Evolutionary conservation across 2,329 filamentous ascomycete species (phyloP).

Genomic region (Triangularia setosa): DNA sequence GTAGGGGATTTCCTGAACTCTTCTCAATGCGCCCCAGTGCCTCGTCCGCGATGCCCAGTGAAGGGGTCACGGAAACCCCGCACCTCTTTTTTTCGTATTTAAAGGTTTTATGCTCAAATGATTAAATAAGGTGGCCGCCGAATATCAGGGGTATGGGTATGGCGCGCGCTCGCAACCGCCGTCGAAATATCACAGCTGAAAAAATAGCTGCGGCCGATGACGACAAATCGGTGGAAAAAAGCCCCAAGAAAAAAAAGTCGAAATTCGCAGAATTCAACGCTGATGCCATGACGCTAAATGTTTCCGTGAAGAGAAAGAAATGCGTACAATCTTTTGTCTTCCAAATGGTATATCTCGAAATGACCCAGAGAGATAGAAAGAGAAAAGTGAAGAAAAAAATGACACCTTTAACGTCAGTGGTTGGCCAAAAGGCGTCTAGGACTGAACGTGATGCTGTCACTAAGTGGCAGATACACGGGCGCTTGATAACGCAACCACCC

Average conservation of each 20-base stretch:
- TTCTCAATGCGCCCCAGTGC: conserved; percentile 8
- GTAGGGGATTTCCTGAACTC: background rate
- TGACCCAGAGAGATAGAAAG: conserved; percentile 23
- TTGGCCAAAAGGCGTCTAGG: background rate
- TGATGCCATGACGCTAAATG: conserved; percentile 45
- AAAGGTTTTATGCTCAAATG: conserved; percentile 16
- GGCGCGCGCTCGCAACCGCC: conserved; percentile 13
- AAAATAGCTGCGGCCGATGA: conserved; percentile 10
- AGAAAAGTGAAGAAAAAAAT: conserved; percentile 10
- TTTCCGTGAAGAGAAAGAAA: conserved; percentile 34
- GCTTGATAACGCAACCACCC: background rate
- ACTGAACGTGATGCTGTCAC: background rate
- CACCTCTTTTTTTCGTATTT: conserved; percentile 23
- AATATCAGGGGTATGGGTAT: conserved; percentile 19
- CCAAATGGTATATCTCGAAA: conserved; percentile 37
- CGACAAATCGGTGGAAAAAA: conserved; percentile 10
- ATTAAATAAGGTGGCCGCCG: conserved; percentile 22
- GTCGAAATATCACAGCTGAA: conserved; percentile 9
- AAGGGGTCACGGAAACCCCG: conserved; percentile 10
- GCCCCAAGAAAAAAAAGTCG: conserved; percentile 24
- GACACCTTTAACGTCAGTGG: background rate
- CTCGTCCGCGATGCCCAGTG: conserved; percentile 3
- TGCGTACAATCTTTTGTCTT: conserved; percentile 44
- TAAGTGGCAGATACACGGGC: background rate
- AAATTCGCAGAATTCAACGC: conserved; percentile 40